Evolutionary conservation across 805 yeast genomes (phyloP), one percentile per base, ranked within the genome.

Genomic region (Maudiozyma barnettii): DNA sequence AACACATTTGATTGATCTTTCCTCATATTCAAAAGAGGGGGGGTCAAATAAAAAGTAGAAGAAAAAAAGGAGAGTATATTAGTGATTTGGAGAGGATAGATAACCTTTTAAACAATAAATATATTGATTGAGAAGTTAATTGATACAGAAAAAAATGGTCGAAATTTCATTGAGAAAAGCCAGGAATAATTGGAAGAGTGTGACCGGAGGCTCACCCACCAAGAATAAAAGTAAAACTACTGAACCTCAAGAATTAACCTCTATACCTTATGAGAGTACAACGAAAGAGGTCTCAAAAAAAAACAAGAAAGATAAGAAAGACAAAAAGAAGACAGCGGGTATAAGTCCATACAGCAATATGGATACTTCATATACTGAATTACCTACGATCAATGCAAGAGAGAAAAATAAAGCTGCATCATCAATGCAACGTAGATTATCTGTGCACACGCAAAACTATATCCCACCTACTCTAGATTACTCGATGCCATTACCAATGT

Each of bases 361-460:
- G 20, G 45, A 48, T 31, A 33, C 42, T 35, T 46, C 53, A 7
- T 45, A 46, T 36, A 29, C 41, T 20, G 45, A 55, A 35, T 44
- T 69, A 21, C 73, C 72, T 1, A 58, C 60, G 14, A 64, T 69
- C 22, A 62, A 61, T 46, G 58, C 63, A 22, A 59, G 59, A 43
- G 69, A 64, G 39, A 64, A 66, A 49, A 69, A 61, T 30, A 69
- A 66, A 53, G 65, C 69, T 49, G 73, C 70, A 1, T 59, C 66
- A 14, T 60, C 70, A 19, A 70, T 71, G 69, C 73, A 72, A 46
- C 57, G 77, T 45, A 57, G 77, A 48, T 61, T 73, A 50, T 73
- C 77, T 2, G 63, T 73, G 30, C 73, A 69, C 47, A 56, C 67
- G 41, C 53, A 59, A 12, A 54, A 56, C 41, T 54, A 58, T 45